Conservation (phyloP, 805 yeast genomes). For the Barnettozyma populi region DNA sequence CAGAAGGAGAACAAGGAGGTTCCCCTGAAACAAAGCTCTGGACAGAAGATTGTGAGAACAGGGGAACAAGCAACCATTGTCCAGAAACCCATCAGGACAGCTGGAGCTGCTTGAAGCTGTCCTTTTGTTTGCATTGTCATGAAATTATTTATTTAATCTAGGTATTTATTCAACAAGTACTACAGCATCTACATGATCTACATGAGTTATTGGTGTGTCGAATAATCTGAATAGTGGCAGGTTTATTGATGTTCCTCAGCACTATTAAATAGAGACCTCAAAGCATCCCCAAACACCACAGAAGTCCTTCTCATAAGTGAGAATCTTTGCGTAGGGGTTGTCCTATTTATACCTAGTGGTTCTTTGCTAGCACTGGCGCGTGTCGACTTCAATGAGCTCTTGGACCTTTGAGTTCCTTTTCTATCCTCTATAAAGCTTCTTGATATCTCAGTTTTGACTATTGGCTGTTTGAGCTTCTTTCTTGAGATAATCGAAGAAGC, state of each 20-base stretch:
- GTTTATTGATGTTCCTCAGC: not conserved
- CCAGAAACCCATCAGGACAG: slow-evolving; percentile 42
- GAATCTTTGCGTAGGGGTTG: not conserved
- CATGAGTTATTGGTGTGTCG: not conserved
- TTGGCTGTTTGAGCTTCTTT: not conserved
- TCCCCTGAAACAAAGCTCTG: slow-evolving; percentile 49
- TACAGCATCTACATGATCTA: not conserved
- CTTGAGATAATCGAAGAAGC: not conserved
- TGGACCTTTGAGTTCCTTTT: not conserved
- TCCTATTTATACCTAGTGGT: not conserved
- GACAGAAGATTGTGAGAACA: slow-evolving; percentile 51
- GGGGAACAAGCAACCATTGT: slow-evolving; percentile 53
- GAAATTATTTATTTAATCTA: not conserved
- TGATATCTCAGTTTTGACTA: not conserved
- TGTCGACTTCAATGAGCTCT: not conserved
- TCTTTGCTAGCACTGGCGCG: not conserved
- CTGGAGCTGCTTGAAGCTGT: slow-evolving; percentile 47
- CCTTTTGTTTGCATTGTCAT: not conserved
- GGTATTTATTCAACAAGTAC: not conserved
- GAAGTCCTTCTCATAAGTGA: slow-evolving; percentile 23
- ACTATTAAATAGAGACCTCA: slow-evolving; percentile 15
- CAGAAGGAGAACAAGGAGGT: slow-evolving; percentile 61
- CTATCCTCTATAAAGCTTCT: not conserved
- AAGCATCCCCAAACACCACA: slow-evolving; percentile 17
- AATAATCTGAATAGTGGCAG: not conserved